Evolutionary conservation across 2,329 filamentous ascomycete species (phyloP), one percentile per base, ranked within the genome.

Genomic region (Zalaria sp.): DNA sequence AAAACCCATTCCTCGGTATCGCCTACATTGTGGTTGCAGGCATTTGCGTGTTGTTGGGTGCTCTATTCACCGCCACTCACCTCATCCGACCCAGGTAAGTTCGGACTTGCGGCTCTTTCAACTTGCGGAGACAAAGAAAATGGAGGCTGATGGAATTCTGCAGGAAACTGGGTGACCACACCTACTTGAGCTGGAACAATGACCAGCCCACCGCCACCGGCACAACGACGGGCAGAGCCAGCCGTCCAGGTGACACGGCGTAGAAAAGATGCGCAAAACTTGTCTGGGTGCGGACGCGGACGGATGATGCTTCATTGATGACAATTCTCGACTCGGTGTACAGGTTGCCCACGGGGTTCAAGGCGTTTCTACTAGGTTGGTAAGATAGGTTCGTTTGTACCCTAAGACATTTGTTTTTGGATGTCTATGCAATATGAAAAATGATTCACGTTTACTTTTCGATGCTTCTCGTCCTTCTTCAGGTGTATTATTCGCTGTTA

Each of bases 111-210:
- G 27, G 5, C 18, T 36, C 27, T 32, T 39, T 10, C 43, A n/a
- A 25, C 34, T 7, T n/a, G 9, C 3, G 18, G 25, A 3, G 10
- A 26, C n/a, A 4, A 5, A 26, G 11, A 32, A 32, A 18, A 7
- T n/a, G 29, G 29, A 7, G 25, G n/a, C 40, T 41, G 27, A 41
- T 34, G 29, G 25, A 25, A 18, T 10, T 5, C 2, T 49, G 39
- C 51, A 89, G 91, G 56, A 98, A 96, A 82, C 75, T 98, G 35
- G 91, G 91, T 47, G 91, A 98, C 61, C 91, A 96, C 63, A 95
- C 87, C 5, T 96, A 98, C 60, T 73, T 98, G 38, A 91, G 85
- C 25, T 98, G 91, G 91, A 95, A 96, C 60, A 81, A 78, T 47
- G 79, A 83, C 37, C 67, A 75, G 46, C 68, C 73, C 5, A 69